A percentile compares a stretch with the other conserved stretches of the same genome.
Evolutionary conservation across 306 rosid species (phyloP).

Genomic region (Luffa aegyptiaca): DNA sequence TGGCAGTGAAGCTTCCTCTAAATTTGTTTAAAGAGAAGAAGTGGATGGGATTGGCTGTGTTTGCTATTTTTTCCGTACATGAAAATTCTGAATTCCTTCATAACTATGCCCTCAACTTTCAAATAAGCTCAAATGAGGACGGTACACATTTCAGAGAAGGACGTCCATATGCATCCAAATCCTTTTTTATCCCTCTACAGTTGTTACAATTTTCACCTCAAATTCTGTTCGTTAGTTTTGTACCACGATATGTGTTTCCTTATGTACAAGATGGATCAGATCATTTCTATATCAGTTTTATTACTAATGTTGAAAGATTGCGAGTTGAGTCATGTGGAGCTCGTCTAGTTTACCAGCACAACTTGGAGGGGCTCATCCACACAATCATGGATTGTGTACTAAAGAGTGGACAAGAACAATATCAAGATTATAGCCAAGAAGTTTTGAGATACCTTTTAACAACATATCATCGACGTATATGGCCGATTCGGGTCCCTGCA

Average conservation of each 20-base stretch:
- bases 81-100: background rate
- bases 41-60: background rate
- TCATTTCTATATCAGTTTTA: background rate
- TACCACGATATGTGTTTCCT: background rate
- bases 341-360: background rate
- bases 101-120: background rate
- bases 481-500: background rate
- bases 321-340: background rate
- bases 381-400: background rate
- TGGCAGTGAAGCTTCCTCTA: background rate
- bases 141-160: background rate
- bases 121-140: background rate
- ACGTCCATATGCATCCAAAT: background rate
- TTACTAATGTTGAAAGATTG: background rate
- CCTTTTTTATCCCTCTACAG: background rate
- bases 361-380: background rate
- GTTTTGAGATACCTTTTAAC: background rate
- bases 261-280: background rate
- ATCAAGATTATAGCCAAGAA: background rate
- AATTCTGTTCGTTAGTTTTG: background rate
- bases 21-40: background rate
- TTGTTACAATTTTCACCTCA: background rate
- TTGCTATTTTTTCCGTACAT: background rate
- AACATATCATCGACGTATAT: background rate
- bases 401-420: background rate